Conservation (phyloP, 345 rosid genomes). For the Aegle marmelos region DNA sequence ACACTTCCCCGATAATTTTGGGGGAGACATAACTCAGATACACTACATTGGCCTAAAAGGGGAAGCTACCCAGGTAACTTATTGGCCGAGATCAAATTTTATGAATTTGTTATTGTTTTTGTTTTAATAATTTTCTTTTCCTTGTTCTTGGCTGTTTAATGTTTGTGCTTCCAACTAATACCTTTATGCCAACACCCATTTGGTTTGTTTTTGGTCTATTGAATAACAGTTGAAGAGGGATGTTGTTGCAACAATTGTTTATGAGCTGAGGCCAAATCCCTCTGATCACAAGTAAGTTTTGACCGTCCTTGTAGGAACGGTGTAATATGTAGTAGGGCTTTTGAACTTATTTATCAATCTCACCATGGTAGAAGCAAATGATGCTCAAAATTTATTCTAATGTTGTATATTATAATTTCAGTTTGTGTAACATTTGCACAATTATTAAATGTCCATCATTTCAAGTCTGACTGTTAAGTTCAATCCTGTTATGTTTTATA, state of each 20-base stretch:
- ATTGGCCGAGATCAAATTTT: slow-evolving; percentile 13
- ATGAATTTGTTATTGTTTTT: not conserved
- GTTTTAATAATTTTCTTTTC: not conserved
- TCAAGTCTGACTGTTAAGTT: not conserved
- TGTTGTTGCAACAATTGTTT: slow-evolving; percentile 81
- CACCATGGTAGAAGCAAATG: not conserved
- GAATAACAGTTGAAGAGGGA: slow-evolving; percentile 81
- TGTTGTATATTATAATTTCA: not conserved
- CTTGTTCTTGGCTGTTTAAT: not conserved
- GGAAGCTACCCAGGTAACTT: slow-evolving; percentile 88
- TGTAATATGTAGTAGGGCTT: not conserved
- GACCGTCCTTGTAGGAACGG: not conserved
- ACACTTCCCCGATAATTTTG: slow-evolving; percentile 93
- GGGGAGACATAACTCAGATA: slow-evolving; percentile 76
- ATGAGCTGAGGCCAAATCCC: slow-evolving; percentile 94
- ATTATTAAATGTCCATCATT: not conserved
- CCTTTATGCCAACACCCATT: not conserved
- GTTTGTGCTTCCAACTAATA: slow-evolving; percentile 11
- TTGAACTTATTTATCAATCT: not conserved
- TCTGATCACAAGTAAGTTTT: slow-evolving; percentile 92
- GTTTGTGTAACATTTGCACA: not conserved
- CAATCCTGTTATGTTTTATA: not conserved
- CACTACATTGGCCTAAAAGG: slow-evolving; percentile 93
- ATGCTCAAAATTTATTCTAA: not conserved
- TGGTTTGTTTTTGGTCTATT: slow-evolving; percentile 4